Base-by-base conservation (phyloP, 176 grass and related monocot genomes). In the Chloris gayana region DNA sequence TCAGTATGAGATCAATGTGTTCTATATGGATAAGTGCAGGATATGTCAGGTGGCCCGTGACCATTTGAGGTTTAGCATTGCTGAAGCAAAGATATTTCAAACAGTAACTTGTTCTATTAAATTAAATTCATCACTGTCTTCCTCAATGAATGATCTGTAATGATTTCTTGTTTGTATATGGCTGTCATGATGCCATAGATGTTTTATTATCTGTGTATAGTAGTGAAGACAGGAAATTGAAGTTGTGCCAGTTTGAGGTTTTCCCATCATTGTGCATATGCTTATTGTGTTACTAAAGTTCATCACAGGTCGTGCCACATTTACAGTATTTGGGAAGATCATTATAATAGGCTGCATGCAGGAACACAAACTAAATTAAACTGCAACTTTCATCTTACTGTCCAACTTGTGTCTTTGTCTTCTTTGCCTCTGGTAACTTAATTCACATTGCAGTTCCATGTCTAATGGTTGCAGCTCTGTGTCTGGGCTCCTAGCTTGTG, bases 91-190 rank as follows among this genome's bases (percentile, higher is more conserved):
- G 13, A 24, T 21, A 34, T 34, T 66, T 24, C 30, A 53, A 53
- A 67, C 22, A 38, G 2, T 79, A 22, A 6, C 31, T 38, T 62
- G 57, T 63, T 41, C 42, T 32, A 64, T 21, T 9, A 50, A n/a
- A 64, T 21, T 9, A 50, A n/a, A 74, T 61, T 68, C 47, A 64
- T 76, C 30, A 64, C 39, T 30, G 31, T 13, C 31, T 68, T 67
- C 18, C 68, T 70, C 32, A 25, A 54, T 49, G 14, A 13, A 18
- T 73, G 7, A 2, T 30, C 37, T 83, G 45, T 38, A 46, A 19
- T 65, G 4, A 74, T 15, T 57, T 46, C 6, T 72, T 41, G 0
- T 79, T 73, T 68, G 14, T 51, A 59, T 5, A n/a, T n/a, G 1
- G 19, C 14, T 1, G 2, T 56, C 32, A 1, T 21, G 60, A 1